Evolutionary conservation across 2,329 filamentous ascomycete species (phyloP).

Genomic region (Aspergillus alliaceus): DNA sequence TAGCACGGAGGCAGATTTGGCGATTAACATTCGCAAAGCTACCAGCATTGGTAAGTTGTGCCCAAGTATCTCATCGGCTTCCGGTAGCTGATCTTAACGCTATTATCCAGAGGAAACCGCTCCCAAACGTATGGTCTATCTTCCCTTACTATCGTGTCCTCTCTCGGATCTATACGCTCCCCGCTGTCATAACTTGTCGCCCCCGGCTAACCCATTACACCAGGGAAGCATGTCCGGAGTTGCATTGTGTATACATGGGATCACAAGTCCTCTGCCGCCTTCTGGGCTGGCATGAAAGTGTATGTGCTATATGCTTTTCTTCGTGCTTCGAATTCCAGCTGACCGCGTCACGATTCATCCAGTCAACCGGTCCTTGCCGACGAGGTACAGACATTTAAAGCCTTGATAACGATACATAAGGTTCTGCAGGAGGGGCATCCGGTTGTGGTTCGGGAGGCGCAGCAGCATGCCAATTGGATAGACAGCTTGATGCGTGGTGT

Average conservation of each 20-base stretch:
- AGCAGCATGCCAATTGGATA: conserved; percentile 85
- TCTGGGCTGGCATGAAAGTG: conserved; percentile 99
- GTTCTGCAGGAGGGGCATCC: conserved; percentile 97
- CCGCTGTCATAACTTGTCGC: not conserved
- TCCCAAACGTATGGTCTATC: conserved; percentile 57
- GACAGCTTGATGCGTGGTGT: conserved; percentile 86
- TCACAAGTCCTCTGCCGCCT: conserved; percentile 90
- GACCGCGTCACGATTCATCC: conserved; percentile 2
- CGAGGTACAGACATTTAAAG: conserved; percentile 98
- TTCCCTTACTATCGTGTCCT: conserved; percentile 4
- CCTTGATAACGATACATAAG: conserved; percentile 94
- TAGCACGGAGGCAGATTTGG: conserved; percentile 63
- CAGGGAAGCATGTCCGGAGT: conserved; percentile 90
- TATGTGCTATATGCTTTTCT: conserved; percentile 49
- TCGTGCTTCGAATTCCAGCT: not conserved
- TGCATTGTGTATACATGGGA: conserved; percentile 99
- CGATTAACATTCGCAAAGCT: conserved; percentile 67
- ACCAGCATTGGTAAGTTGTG: conserved; percentile 57
- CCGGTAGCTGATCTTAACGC: conserved; percentile 16
- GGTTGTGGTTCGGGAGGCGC: conserved; percentile 79
- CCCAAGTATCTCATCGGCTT: not conserved
- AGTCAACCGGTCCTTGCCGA: conserved; percentile 98
- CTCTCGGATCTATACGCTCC: not conserved
- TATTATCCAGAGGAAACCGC: conserved; percentile 61
- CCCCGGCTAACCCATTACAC: conserved; percentile 4